A percentile compares a stretch with the other conserved stretches of the same genome.
Evolutionary conservation across 1,139 yeast genomes (phyloP).

Genomic region (Diutina scorzettiae): DNA sequence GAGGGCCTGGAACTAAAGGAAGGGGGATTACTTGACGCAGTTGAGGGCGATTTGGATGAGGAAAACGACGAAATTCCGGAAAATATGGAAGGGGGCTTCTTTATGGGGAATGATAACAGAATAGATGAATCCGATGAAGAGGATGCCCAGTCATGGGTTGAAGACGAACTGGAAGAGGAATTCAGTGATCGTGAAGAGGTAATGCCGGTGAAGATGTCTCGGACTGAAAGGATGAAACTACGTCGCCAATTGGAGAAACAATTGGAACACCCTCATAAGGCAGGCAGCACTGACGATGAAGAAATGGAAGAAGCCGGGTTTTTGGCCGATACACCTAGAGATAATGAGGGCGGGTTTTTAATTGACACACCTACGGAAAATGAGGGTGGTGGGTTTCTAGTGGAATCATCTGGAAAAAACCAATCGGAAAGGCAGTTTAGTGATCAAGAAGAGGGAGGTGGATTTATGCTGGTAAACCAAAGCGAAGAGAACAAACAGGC

Average conservation of each 20-base stretch:
- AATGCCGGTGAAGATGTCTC: slow-evolving; percentile 1
- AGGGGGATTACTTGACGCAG: background rate
- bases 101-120: background rate
- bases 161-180: no score
- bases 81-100: background rate
- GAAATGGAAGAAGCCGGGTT: slow-evolving; percentile 12
- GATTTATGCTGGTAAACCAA: no score
- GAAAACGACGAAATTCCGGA: slow-evolving; percentile 9
- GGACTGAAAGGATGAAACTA: slow-evolving; percentile 10
- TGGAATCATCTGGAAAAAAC: no score
- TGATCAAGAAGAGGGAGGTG: no score
- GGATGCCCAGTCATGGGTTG: no score
- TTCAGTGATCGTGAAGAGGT: background rate
- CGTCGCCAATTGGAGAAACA: slow-evolving; percentile 7
- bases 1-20: background rate
- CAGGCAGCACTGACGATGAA: slow-evolving; percentile 6
- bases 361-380: no score
- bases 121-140: no score
- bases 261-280: background rate
- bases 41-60: slow-evolving; percentile 5
- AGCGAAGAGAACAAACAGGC: no score
- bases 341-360: no score
- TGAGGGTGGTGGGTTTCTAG: slow-evolving; percentile 11
- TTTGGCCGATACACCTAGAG: no score
- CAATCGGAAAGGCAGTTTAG: no score